Evolutionary conservation across 345 rosid species (phyloP), one percentile per base, ranked within the genome.

Genomic region (Acer yangbiense): DNA sequence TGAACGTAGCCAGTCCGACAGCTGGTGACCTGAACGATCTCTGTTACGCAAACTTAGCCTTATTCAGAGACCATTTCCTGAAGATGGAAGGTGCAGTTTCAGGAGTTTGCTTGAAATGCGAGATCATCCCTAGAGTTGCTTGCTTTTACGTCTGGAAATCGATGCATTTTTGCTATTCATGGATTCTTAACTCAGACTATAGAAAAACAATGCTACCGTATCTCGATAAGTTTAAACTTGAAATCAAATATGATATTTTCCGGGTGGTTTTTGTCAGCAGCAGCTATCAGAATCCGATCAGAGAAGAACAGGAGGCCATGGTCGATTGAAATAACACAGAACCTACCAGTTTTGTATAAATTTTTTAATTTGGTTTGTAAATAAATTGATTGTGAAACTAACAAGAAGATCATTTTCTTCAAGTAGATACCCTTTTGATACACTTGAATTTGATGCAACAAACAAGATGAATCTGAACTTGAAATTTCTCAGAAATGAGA

Each of bases 31-130:
- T 84, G 0, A 72, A 77, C 7, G 85, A 80, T 14, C 60, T 90
- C 21, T 79, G 86, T 44, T 79, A 88, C 11, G 86, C 87, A 1
- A 85, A 83, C 74, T 71, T 90, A 20, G 93, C 89, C 0, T 14
- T 87, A 6, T 87, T 90, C 76, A 85, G 73, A 73, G 85, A 88
- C 0, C 68, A 76, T 6, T 88, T 88, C 83, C 12, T 60, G 52
- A 88, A 80, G 76, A 85, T 85, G 85, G 84, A 87, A 48, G 93
- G 93, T 0, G 83, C 88, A 0, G 44, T n/a, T 18, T 69, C 91
- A 0, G 89, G 90, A 9, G 91, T 87, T 11, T 90, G 93, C 82
- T 41, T 88, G 80, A 83, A 73, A 17, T 78, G 83, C 76, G 83
- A 69, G 0, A 75, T 39, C 80, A 25, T 1, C 50, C 85, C 87